Conservation (phyloP, 495 filamentous ascomycete genomes). For the Chlorociboria aeruginascens region DNA sequence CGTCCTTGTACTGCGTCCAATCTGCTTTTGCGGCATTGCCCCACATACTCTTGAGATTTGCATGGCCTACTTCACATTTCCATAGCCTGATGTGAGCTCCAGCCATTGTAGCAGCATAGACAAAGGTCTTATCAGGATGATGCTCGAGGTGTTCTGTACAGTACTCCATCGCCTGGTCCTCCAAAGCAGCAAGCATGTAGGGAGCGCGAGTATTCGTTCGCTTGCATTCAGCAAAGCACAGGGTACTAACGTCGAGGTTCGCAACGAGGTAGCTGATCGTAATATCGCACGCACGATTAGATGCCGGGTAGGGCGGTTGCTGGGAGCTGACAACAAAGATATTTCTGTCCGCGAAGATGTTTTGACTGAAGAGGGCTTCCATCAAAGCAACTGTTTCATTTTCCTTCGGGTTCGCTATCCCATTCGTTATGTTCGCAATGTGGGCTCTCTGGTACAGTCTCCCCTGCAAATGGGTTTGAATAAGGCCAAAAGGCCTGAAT, state of each 20-base stretch:
- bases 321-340: neutral
- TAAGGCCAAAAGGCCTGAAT: conserved; percentile 1
- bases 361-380: neutral
- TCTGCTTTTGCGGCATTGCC: neutral
- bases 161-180: neutral
- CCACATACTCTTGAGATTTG: neutral
- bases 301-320: neutral
- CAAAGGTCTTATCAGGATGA: neutral
- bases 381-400: neutral
- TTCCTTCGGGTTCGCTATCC: neutral
- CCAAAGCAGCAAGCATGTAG: neutral
- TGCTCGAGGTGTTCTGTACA: neutral
- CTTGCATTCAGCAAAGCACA: neutral
- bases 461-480: neutral
- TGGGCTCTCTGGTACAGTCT: neutral
- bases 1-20: conserved; percentile 1
- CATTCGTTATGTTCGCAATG: neutral
- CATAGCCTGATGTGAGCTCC: conserved; percentile 1
- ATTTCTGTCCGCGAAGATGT: neutral
- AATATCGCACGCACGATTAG: neutral
- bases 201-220: neutral
- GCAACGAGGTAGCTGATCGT: neutral
- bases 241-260: neutral
- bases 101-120: conserved; percentile 1
- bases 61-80: neutral